Evolutionary conservation across 441 rosid species (phyloP), one percentile per base, ranked within the genome.

Genomic region (Corymbia calophylla): DNA sequence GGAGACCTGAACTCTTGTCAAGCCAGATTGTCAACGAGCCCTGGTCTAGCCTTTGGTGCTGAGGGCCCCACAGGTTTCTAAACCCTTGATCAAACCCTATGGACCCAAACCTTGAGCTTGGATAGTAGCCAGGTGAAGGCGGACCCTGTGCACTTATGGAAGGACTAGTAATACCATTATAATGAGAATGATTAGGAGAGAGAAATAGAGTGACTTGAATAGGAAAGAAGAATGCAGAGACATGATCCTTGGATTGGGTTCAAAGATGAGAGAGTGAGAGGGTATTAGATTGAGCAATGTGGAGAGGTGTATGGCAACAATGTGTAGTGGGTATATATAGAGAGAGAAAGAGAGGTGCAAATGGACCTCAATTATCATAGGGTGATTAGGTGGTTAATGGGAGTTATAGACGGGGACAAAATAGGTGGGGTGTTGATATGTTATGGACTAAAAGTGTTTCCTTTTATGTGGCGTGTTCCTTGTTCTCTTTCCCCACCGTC

Each of bases 111-210:
- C 39, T 87, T 7, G 91, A 87, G 87, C 91, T 82, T n/a, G 89
- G 91, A 80, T 32, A 8, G 49, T 86, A 89, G 47, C 91, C 91
- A 6, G 89, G 91, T n/a, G 91, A 89, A 32, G 91, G 91, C 48
- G 89, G 89, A 80, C 87, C 87, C 68, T 77, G 89, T 44, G 91
- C 88, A 9, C 29, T 47, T 4, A 60, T 48, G 84, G 80, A 81
- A 86, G 81, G 64, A 14, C 66, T 19, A 47, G n/a, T 7, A 60
- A 77, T 31, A 68, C 19, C 53, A 27, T 86, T 25, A 87, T 15
- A n/a, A 68, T 54, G 62, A 70, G 39, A 68, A 62, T 19, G 48
- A 68, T 44, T 62, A 55, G 66, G 55, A 62, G 35, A 48, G 39
- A 25, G 17, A 32, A 49, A 21, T 49, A 39, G 19, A 35, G 31